Percentiles rank a stretch among this genome's conserved stretches.
Conservation (phyloP, 345 rosid species). For the Sonneratia alba region DNA sequence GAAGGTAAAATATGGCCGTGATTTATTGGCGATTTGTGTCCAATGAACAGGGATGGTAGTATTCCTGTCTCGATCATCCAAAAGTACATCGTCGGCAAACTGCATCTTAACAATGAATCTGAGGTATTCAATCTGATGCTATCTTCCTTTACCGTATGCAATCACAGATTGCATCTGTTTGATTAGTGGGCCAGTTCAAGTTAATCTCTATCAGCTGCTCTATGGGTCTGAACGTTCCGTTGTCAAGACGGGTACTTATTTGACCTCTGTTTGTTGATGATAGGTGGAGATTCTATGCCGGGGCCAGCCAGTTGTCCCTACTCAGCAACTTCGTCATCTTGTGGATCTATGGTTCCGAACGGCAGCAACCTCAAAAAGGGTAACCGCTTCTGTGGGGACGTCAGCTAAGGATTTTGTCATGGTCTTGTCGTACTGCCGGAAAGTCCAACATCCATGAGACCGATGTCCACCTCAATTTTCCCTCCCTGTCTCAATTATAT, state of each 20-base stretch:
- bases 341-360: conserved; percentile 57
- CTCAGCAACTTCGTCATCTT: conserved; percentile 32
- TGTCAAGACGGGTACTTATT: too few species aligned
- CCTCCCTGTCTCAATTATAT: background rate
- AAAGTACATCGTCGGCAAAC: conserved; percentile 63
- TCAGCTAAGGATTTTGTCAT: conserved; percentile 67
- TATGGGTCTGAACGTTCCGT: too few species aligned
- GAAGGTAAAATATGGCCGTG: background rate
- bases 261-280: background rate
- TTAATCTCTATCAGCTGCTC: too few species aligned
- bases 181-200: background rate
- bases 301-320: conserved; percentile 45
- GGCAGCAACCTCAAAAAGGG: conserved; percentile 34
- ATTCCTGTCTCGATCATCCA: conserved; percentile 60
- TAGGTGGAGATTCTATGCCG: conserved; percentile 65
- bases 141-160: too few species aligned
- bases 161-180: background rate
- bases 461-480: background rate
- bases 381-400: conserved; percentile 45
- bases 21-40: background rate
- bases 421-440: conserved; percentile 57
- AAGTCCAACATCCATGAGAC: conserved; percentile 22
- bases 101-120: conserved; percentile 43
- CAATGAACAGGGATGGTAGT: conserved; percentile 46
- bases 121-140: conserved; percentile 29